These are phyloP conservation scores for Leishmania tarentolae DNA, from an alignment of 208 protist genomes.

Conservation along the genomic window DNA sequence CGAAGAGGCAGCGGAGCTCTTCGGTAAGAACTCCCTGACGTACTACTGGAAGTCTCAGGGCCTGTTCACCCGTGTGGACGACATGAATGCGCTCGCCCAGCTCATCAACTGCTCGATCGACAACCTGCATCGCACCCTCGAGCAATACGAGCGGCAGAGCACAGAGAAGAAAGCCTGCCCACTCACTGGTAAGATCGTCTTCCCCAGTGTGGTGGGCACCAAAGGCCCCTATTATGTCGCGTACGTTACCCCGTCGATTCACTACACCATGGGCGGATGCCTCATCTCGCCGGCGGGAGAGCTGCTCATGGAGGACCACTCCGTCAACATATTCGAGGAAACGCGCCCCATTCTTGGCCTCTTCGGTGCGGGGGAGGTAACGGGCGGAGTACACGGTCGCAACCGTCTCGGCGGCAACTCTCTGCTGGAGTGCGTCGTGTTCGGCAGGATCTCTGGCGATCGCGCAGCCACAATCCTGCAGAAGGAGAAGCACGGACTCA, in stretches of 20 bases:
- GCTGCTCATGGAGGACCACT: constrained; percentile 61
- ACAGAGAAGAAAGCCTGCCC: constrained; percentile 40
- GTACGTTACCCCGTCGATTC: constrained; percentile 93
- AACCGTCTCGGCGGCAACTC: constrained; percentile 98
- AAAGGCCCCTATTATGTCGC: constrained; percentile 83
- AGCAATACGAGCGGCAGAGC: constrained; percentile 65
- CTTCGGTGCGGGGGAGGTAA: constrained; percentile 96
- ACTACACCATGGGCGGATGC: constrained; percentile 98
- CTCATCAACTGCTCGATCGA: constrained; percentile 66
- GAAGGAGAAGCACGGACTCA: constrained; percentile 51
- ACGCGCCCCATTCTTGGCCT: constrained; percentile 87
- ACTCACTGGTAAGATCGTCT: constrained; percentile 83
- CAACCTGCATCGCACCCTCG: constrained; percentile 60
- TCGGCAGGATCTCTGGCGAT: constrained; percentile 75
- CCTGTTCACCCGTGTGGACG: constrained; percentile 57
- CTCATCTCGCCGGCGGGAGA: constrained; percentile 83
- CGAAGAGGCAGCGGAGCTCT: constrained; percentile 68
- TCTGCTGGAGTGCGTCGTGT: constrained; percentile 88
- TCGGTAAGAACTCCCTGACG: constrained; percentile 71
- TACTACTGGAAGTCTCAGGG: constrained; percentile 86
- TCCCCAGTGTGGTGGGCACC: constrained; percentile 63
- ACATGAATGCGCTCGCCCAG: constrained; percentile 56
- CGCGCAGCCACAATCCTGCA: constrained; percentile 68
- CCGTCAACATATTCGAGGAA: constrained; percentile 65
- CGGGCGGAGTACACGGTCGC: constrained; percentile 95